Evolutionary conservation across 495 filamentous ascomycete species (phyloP).

Genomic region (Lasiosphaeris hirsuta): DNA sequence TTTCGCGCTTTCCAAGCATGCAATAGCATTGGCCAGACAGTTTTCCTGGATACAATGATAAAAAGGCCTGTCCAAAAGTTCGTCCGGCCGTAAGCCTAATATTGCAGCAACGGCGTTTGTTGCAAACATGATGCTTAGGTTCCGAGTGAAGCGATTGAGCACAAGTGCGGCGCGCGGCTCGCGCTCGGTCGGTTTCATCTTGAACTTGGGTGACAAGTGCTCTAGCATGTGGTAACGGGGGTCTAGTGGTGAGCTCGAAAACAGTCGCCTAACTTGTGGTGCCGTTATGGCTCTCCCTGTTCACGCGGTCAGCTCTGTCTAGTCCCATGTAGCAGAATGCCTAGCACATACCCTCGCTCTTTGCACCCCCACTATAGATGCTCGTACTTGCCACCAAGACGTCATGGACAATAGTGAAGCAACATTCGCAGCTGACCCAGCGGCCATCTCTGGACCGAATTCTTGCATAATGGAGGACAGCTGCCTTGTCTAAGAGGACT

Average conservation of each 20-base stretch:
- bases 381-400: slow-evolving; percentile 83
- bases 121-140: slow-evolving; percentile 81
- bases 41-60: slow-evolving; percentile 78
- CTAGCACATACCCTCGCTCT: slow-evolving; percentile 61
- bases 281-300: slow-evolving; percentile 76
- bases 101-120: slow-evolving; percentile 70
- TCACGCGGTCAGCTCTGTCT: slow-evolving; percentile 10
- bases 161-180: slow-evolving; percentile 84
- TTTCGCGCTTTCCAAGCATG: slow-evolving; percentile 79
- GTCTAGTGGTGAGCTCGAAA: slow-evolving; percentile 77
- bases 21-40: slow-evolving; percentile 69
- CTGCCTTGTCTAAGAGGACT: slow-evolving; percentile 78
- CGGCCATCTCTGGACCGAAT: slow-evolving; percentile 65
- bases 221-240: slow-evolving; percentile 90
- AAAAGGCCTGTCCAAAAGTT: slow-evolving; percentile 68
- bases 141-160: slow-evolving; percentile 82
- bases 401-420: slow-evolving; percentile 85
- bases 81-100: slow-evolving; percentile 63
- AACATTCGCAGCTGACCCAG: slow-evolving; percentile 83
- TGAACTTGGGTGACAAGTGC: slow-evolving; percentile 80
- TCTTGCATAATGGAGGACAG: slow-evolving; percentile 75
- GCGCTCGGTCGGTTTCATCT: slow-evolving; percentile 59
- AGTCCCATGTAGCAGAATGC: too few species aligned
- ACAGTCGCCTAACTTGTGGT: slow-evolving; percentile 71
- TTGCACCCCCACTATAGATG: slow-evolving; percentile 66